Percentiles rank a stretch among this genome's conserved stretches.
Evolutionary conservation across 192 early-diverging fungal species (phyloP).

Genomic region (Podila horticola): DNA sequence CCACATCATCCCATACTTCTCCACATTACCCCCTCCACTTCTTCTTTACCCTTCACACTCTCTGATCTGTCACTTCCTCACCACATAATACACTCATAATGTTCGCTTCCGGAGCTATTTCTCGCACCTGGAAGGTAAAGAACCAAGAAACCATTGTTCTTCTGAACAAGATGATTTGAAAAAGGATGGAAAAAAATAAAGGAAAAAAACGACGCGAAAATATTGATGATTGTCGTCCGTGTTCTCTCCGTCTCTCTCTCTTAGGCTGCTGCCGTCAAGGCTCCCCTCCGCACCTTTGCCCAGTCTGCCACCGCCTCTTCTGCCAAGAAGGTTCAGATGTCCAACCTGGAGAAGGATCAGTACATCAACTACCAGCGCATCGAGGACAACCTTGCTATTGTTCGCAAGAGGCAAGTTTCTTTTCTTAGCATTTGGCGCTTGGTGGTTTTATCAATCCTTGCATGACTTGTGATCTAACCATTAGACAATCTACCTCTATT

Average conservation of each 20-base stretch:
- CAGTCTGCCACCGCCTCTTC: conserved; percentile 59
- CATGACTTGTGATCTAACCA: neutral
- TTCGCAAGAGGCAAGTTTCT: conserved; percentile 84
- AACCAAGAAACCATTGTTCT: neutral
- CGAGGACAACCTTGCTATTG: conserved; percentile 94
- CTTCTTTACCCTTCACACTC: neutral
- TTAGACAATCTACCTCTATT: neutral
- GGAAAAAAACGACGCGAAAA: neutral
- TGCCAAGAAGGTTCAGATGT: conserved; percentile 87
- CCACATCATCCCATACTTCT: neutral
- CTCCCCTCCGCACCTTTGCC: conserved; percentile 62
- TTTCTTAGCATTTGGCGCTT: neutral
- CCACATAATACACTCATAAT: conserved; percentile 25
- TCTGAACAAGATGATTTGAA: neutral
- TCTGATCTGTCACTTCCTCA: neutral
- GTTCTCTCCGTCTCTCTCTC: neutral
- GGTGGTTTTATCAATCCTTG: neutral
- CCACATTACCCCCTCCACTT: neutral
- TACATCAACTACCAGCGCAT: conserved; percentile 98
- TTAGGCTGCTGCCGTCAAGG: conserved; percentile 52
- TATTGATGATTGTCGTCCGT: neutral
- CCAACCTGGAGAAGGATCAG: conserved; percentile 90
- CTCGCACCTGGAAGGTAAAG: conserved; percentile 52
- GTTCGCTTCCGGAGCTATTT: conserved; percentile 50
- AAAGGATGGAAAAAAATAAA: no score